Evolutionary conservation across 2,329 filamentous ascomycete genomes (phyloP).

Genomic region (Pseudogymnoascus sp.): DNA sequence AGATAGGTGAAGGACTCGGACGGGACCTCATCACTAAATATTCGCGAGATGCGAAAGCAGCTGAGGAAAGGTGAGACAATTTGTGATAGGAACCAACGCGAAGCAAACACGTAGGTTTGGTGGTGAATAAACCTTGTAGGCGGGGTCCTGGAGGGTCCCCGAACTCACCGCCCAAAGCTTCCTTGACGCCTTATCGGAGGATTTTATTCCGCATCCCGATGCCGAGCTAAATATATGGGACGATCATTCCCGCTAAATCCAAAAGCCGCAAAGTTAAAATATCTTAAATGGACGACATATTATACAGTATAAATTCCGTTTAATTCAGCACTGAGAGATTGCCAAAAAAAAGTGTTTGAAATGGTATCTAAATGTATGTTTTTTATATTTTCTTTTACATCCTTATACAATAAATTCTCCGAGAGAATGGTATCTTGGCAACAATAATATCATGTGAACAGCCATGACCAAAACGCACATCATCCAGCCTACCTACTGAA

Average conservation of each 20-base stretch:
- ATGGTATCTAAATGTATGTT: not conserved
- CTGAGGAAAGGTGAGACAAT: not conserved
- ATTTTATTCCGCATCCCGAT: slow-evolving; percentile 1
- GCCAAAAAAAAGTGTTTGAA: not conserved
- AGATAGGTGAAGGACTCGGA: not conserved
- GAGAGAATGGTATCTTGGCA: not conserved
- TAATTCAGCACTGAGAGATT: not conserved
- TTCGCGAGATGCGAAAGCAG: not conserved
- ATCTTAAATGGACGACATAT: slow-evolving; percentile 5
- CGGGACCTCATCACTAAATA: slow-evolving; percentile 7
- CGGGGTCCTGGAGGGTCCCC: not conserved
- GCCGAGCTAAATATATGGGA: not conserved
- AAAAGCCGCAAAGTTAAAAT: slow-evolving; percentile 3
- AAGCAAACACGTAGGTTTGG: slow-evolving; percentile 5
- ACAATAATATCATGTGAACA: not conserved
- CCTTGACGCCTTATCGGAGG: not conserved
- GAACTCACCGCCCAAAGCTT: slow-evolving; percentile 3
- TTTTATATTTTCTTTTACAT: not conserved
- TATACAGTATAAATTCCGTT: not conserved
- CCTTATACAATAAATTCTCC: not conserved
- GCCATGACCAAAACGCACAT: not conserved
- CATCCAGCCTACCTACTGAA: not conserved
- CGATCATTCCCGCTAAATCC: slow-evolving; percentile 3
- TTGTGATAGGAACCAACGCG: not conserved
- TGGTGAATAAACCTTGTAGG: not conserved